Base-by-base conservation (phyloP, 2,329 filamentous ascomycete genomes). In the Nigrospora sphaerica region DNA sequence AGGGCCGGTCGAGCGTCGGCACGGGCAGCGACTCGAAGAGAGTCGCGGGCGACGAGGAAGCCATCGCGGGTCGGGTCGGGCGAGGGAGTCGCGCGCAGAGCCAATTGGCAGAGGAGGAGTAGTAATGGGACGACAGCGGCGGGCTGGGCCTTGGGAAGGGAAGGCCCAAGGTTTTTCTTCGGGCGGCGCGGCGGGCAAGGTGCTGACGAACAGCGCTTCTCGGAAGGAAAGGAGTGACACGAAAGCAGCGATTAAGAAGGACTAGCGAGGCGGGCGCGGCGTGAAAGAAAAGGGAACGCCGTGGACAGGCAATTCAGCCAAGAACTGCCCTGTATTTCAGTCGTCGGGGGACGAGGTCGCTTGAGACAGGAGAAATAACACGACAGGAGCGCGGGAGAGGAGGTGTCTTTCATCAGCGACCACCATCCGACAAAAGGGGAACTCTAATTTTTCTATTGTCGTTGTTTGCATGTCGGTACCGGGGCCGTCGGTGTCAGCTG, bases 1-100 rank as follows among this genome's bases (percentile, higher is more conserved):
- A 97, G 32, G 92, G 92, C 54, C 87, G 83, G 66, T 96, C 91
- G 68, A 97, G 77, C 52, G 89, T 89, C 47, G 92, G 92, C 56
- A 82, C 65, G 64, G 88, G 77, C 51, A 83, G 60, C 57, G 77
- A 69, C 62, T 78, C 73, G 68, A 69, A 74, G 54, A 78, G 71
- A 52, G 70, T 67, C 49, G 71, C 62, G 46, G 71, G 63, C 52
- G 54, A 47, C 14, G 55, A 42, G 42, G 54, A 51, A 39, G 42
- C 42, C 42, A 44, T 44, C 35, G 42, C 35, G 42, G 19, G 19
- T 32, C 14, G 33, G 23, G 28, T 44, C 33, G 33, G 33, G 28
- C 33, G 42, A 17, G 28, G 33, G 32, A 6, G 19, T 13, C 16
- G 14, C 13, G 16, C 23, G n/a, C 28, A 44, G 16, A n/a, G 33